Conservation (phyloP, 768 basidiomycete genomes). For the Mycena sanguinolenta region DNA sequence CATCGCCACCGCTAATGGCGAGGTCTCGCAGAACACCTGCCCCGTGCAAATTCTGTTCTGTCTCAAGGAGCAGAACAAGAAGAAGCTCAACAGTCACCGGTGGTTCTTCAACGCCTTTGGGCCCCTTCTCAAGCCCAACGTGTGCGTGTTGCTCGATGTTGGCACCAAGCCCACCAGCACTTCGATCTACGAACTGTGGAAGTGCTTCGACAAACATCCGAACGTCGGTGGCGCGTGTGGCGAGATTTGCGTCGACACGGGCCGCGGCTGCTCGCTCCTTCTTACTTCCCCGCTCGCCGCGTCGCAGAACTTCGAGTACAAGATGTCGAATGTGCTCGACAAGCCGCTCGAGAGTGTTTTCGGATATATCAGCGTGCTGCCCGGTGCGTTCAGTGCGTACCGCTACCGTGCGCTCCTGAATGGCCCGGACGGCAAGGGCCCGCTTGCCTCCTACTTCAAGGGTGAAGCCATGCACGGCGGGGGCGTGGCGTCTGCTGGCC, state of each 20-base stretch:
- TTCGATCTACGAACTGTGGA: constrained; percentile 97
- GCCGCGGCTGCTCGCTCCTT: constrained; percentile 77
- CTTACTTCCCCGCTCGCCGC: constrained; percentile 86
- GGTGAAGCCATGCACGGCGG: constrained; percentile 89
- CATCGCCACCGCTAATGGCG: constrained; percentile 82
- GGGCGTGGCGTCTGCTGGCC: constrained; percentile 69
- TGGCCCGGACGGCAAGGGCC: constrained; percentile 89
- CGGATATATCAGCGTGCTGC: constrained; percentile 89
- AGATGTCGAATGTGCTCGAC: constrained; percentile 96
- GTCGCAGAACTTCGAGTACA: constrained; percentile 98
- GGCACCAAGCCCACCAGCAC: constrained; percentile 96
- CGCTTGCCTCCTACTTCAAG: constrained; percentile 93
- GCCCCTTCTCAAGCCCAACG: constrained; percentile 88
- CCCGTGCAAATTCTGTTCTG: constrained; percentile 93
- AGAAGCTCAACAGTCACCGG: constrained; percentile 94
- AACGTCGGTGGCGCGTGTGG: constrained; percentile 96
- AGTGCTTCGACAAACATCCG: constrained; percentile 89
- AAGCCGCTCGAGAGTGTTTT: constrained; percentile 96
- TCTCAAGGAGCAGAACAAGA: constrained; percentile 96
- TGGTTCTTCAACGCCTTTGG: constrained; percentile 99
- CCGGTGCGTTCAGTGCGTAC: constrained; percentile 94
- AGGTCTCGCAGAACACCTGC: constrained; percentile 81
- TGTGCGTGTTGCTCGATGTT: constrained; percentile 93
- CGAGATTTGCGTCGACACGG: constrained; percentile 90
- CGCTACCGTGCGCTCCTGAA: constrained; percentile 90